Conservation (phyloP, 192 early-diverging fungal genomes). For the Podila epicladia region DNA sequence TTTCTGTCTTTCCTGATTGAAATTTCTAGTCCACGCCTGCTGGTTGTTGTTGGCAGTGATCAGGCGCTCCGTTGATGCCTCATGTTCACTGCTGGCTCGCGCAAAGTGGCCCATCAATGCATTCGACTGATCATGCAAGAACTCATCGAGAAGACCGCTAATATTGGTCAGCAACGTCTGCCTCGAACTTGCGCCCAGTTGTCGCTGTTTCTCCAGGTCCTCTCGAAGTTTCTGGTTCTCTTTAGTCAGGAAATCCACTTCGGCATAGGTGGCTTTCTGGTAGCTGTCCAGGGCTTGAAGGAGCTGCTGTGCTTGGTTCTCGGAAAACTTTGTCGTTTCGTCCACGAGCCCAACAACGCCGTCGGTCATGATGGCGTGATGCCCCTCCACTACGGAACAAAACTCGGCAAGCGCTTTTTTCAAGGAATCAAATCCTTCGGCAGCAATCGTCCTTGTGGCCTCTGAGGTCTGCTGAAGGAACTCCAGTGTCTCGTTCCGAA, state of each 20-base stretch:
- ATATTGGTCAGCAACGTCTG: conserved; percentile 15
- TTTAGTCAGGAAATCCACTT: conserved; percentile 21
- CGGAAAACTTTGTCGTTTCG: conserved; percentile 21
- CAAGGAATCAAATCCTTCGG: conserved; percentile 23
- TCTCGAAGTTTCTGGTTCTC: conserved; percentile 31
- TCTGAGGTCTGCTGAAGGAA: conserved; percentile 29
- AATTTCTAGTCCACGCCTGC: conserved; percentile 12
- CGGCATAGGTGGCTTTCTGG: conserved; percentile 16
- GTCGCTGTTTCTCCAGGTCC: conserved; percentile 18
- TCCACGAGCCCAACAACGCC: conserved; percentile 16
- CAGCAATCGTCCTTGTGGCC: conserved; percentile 13
- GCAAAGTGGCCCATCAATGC: conserved; percentile 28
- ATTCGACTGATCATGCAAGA: conserved; percentile 20
- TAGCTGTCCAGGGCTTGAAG: conserved; percentile 14
- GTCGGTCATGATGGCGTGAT: conserved; percentile 2
- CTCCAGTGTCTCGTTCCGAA: conserved; percentile 16
- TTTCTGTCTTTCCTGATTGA: conserved; percentile 6
- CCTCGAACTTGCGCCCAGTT: conserved; percentile 6
- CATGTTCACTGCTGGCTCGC: conserved; percentile 1
- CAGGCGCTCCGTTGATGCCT: conserved; percentile 9
- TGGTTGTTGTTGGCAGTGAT: conserved; percentile 15
- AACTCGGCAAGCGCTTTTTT: conserved; percentile 18
- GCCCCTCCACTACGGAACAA: conserved; percentile 9
- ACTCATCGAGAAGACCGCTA: conserved; percentile 21
- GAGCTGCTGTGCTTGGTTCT: conserved; percentile 12